These are phyloP conservation scores for Chaetomiaceae sp. DNA, from an alignment of 2,329 filamentous ascomycete species.

Conservation along the genomic window DNA sequence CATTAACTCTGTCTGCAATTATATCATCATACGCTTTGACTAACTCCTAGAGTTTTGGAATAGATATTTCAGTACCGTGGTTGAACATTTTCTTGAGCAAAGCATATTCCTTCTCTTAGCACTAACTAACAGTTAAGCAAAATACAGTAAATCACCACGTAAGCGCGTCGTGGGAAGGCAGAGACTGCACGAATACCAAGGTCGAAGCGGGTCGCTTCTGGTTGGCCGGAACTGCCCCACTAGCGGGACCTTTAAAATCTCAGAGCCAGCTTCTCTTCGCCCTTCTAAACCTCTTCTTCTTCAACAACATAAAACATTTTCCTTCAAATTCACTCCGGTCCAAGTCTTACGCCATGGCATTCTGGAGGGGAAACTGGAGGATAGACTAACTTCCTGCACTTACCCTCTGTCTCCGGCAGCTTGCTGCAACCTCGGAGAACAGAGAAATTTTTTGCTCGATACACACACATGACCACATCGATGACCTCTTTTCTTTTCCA, in stretches of 20 bases:
- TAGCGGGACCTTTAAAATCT: conserved; percentile 19
- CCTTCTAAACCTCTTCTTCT: conserved; percentile 31
- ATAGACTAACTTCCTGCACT: conserved; percentile 53
- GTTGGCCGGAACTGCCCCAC: conserved; percentile 18
- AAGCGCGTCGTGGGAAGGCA: too few species aligned
- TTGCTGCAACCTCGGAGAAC: conserved; percentile 28
- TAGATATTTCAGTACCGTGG: too few species aligned
- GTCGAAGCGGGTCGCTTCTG: background rate
- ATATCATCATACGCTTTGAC: too few species aligned
- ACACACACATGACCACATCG: too few species aligned
- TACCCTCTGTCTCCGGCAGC: conserved; percentile 44
- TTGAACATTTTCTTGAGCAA: too few species aligned
- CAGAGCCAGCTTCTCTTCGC: conserved; percentile 21
- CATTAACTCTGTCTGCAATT: too few species aligned
- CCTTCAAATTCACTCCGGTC: conserved; percentile 68
- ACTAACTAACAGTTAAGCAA: too few species aligned
- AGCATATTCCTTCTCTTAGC: too few species aligned
- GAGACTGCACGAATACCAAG: too few species aligned
- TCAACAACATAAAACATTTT: conserved; percentile 38
- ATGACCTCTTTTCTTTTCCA: too few species aligned
- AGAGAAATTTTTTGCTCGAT: conserved; percentile 36
- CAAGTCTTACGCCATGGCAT: conserved; percentile 48
- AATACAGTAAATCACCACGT: too few species aligned
- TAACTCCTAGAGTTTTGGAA: too few species aligned
- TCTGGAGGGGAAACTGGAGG: conserved; percentile 69